Base-by-base conservation (phyloP, 2,329 filamentous ascomycete species). In the Amauroascus niger region DNA sequence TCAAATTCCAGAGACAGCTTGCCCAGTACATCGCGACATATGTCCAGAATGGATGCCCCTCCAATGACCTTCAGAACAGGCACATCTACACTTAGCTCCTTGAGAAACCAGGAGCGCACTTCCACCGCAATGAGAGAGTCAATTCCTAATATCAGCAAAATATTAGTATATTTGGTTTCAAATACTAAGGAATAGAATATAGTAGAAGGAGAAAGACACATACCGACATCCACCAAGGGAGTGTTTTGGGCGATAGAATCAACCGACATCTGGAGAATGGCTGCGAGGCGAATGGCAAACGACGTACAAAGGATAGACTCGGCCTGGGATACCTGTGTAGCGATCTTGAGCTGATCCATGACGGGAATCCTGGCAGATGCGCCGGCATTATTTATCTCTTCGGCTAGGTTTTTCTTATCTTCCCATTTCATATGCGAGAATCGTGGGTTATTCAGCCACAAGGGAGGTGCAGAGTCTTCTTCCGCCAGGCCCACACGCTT, bases 381-480 rank as follows among this genome's bases (percentile, higher is more conserved):
- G 2, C 33, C 33, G 7, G 13, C 11, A 3, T 49, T 49, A 6
- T 40, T 39, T 7, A 18, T 28, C 22, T 40, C 46, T 13, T 40
- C 22, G 2, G 20, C 20, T 35, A n/a, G n/a, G n/a, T n/a, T n/a
- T n/a, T n/a, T n/a, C n/a, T n/a, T n/a, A n/a, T 48, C 40, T 16
- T 22, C 49, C 16, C 44, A 6, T 7, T 32, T 33, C 7, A 43
- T 44, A 22, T 52, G 49, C 26, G 35, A 30, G 16, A 44, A 52
- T 2, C 37, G 37, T 33, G 37, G 28, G 20, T 14, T 9, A 7
- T 41, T 41, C 39, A 43, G 32, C 40, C 49, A 52, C n/a, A n/a
- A n/a, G n/a, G n/a, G n/a, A 55, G 55, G 46, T 75, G 72, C 74
- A 74, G 76, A 26, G 35, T 52, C 14, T 49, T 50, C 39, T 47